Percentiles rank a stretch among this genome's conserved stretches.
Evolutionary conservation across 2,329 filamentous ascomycete species (phyloP).

Genomic region (Xylaria polymorpha): DNA sequence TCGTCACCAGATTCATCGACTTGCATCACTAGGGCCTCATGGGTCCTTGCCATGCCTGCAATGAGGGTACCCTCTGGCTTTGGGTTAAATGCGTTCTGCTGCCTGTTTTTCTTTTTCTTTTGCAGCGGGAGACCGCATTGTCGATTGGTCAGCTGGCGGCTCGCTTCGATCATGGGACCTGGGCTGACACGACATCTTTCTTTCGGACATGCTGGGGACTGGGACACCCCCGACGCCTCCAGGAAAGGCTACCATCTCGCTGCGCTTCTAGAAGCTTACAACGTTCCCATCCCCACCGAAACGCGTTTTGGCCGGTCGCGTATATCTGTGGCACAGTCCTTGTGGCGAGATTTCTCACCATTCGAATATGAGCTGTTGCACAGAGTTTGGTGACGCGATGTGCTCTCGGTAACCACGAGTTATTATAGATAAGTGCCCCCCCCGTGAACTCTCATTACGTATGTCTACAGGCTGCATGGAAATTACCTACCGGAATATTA

Average conservation of each 20-base stretch:
- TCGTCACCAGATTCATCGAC: conserved; percentile 45
- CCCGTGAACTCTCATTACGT: not conserved
- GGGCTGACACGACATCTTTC: conserved; percentile 27
- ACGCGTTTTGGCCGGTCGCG: conserved; percentile 18
- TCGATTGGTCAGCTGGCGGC: conserved; percentile 37
- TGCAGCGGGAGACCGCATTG: conserved; percentile 35
- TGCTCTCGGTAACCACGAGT: not conserved
- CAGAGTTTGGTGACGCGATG: not conserved
- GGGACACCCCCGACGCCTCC: conserved; percentile 14
- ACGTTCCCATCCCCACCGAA: conserved; percentile 28
- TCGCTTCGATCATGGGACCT: conserved; percentile 32
- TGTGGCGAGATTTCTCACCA: conserved; percentile 16
- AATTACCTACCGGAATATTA: conserved; percentile 2
- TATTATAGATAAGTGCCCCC: conserved; percentile 1
- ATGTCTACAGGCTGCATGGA: not conserved
- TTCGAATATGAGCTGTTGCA: conserved; percentile 4
- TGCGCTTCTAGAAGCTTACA: conserved; percentile 40
- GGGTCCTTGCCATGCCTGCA: conserved; percentile 34
- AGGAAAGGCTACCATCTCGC: conserved; percentile 11
- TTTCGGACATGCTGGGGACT: conserved; percentile 5
- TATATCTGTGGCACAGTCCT: conserved; percentile 13
- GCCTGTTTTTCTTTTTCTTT: conserved; percentile 27
- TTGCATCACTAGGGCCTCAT: conserved; percentile 44
- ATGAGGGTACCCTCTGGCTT: conserved; percentile 19
- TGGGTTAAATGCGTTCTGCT: conserved; percentile 21